A percentile compares a stretch with the other conserved stretches of the same genome.
Evolutionary conservation across 305 asterid species (phyloP).

Genomic region (Fraxinus baroniana): DNA sequence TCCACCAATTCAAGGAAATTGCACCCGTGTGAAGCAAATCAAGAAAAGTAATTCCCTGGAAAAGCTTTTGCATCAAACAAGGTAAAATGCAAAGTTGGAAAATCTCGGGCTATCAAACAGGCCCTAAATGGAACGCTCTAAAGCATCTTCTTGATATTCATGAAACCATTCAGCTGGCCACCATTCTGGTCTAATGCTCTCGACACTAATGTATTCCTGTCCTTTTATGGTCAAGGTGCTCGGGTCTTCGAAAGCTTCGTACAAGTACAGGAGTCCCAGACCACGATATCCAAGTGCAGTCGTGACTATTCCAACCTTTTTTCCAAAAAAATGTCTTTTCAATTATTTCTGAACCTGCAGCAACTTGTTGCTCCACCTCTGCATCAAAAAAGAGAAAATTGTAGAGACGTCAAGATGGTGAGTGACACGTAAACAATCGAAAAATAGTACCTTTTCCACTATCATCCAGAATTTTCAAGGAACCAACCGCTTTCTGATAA

Average conservation of each 20-base stretch:
- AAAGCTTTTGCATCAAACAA: too few species aligned
- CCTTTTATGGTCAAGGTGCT: conserved; percentile 47
- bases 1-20: too few species aligned
- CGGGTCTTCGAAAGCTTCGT: conserved; percentile 52
- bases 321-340: conserved; percentile 45
- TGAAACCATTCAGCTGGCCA: conserved; percentile 80
- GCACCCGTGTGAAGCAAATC: too few species aligned
- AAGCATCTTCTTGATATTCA: conserved; percentile 34
- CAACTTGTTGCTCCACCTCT: conserved; percentile 63
- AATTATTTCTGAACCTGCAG: conserved; percentile 62
- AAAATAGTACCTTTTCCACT: conserved; percentile 50
- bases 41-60: too few species aligned
- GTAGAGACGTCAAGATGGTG: neutral
- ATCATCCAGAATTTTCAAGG: conserved; percentile 58
- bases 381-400: conserved; percentile 4
- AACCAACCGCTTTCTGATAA: conserved; percentile 72
- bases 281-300: conserved; percentile 77
- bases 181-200: conserved; percentile 72
- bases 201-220: conserved; percentile 56
- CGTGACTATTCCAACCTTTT: conserved; percentile 65
- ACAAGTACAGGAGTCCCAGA: conserved; percentile 63
- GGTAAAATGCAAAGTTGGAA: too few species aligned
- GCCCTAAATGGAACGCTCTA: conserved; percentile 22
- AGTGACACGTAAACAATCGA: neutral
- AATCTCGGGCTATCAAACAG: too few species aligned